Evolutionary conservation across 345 rosid genomes (phyloP), one percentile per base, ranked within the genome.

Genomic region (Lenwebbia sp.): DNA sequence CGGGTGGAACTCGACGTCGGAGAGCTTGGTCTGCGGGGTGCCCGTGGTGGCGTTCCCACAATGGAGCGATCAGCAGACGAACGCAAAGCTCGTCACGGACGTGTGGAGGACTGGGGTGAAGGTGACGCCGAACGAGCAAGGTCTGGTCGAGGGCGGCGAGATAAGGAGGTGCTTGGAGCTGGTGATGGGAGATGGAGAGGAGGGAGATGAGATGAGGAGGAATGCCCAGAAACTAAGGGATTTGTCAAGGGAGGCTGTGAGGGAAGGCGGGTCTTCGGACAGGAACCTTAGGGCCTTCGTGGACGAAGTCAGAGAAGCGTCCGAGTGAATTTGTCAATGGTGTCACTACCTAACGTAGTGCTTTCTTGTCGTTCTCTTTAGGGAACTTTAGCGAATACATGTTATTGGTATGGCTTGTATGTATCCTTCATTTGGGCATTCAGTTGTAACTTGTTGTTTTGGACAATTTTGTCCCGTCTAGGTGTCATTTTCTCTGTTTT

Each of bases 1-100:
- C 30, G 92, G 93, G 2, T 91, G 93, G 93, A 90, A 86, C 87
- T 91, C 92, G 30, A 88, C 88, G 10, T 28, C 82, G 2, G 92
- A 91, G 85, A 87, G 93, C 88, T 60, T 90, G 87, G 88, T 82
- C 26, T 54, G 78, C 9, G 91, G 92, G 6, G 89, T 89, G 58
- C 91, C 92, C 0, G n/a, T 88, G 88, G 90, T 91, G 85, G 85
- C 83, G 11, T 84, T 74, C 56, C 93, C 93, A 4, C 90, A 87
- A 28, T 89, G 85, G 82, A 41, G 92, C 0, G 93, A 91, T 30
- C 93, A 91, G 47, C 10, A 7, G 83, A 86, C 87, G 75, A 90
- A 90, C 25, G 86, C 91, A 15, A 91, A 83, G 89, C 78, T 91
- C 76, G 84, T 90, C 2, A 86, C 85, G n/a, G 91, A 88, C 19